Evolutionary conservation across 768 basidiomycete genomes (phyloP).

Genomic region (Tricholoma sp.): DNA sequence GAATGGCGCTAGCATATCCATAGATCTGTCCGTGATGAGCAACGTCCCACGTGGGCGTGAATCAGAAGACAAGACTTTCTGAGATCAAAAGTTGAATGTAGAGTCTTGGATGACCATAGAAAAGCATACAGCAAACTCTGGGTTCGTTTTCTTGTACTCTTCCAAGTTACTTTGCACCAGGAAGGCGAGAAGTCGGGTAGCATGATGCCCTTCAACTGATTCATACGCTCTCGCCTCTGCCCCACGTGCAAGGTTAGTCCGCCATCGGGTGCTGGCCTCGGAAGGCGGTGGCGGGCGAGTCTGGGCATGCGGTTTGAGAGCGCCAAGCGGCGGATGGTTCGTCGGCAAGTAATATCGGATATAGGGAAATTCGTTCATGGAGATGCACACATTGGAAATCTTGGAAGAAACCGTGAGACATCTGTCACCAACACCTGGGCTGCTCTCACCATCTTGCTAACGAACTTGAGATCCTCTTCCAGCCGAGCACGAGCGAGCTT

Average conservation of each 20-base stretch:
- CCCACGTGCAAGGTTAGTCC: conserved; percentile 76
- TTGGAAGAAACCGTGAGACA: conserved; percentile 19
- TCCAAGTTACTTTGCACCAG: conserved; percentile 83
- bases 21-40: conserved; percentile 92
- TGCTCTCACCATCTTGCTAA: conserved; percentile 59
- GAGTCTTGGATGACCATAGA: neutral
- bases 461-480: conserved; percentile 82
- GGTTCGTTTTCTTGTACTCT: conserved; percentile 79
- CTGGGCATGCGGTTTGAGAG: conserved; percentile 63
- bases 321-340: conserved; percentile 78
- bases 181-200: conserved; percentile 78
- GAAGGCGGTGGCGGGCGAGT: conserved; percentile 63
- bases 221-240: conserved; percentile 65
- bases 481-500: conserved; percentile 68
- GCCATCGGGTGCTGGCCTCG: conserved; percentile 67
- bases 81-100: conserved; percentile 4
- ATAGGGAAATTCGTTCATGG: conserved; percentile 87
- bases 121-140: conserved; percentile 79
- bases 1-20: conserved; percentile 91
- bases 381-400: conserved; percentile 88
- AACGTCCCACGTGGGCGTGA: conserved; percentile 73
- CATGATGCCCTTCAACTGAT: conserved; percentile 67
- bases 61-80: conserved; percentile 40
- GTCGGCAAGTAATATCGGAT: conserved; percentile 90
- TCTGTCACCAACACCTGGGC: neutral